phyloP scores from a whole-genome alignment of 2,329 filamentous ascomycete genomes.

The Penicillium thymicola region DNA sequence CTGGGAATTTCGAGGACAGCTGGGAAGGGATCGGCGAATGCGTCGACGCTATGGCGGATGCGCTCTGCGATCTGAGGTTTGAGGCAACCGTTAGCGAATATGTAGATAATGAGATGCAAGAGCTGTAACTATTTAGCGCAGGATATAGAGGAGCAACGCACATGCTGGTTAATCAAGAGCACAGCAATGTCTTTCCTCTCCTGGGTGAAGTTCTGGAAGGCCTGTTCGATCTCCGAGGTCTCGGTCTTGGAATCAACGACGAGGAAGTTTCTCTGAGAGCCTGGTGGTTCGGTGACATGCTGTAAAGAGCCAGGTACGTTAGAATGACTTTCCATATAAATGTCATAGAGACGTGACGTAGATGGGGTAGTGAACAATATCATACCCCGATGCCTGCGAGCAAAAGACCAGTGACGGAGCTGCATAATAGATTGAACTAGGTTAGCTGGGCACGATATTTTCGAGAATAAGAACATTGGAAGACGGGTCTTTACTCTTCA shows the following conservation, averaged over 20 bases:
- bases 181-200: constrained; percentile 96
- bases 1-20: constrained; percentile 93
- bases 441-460: constrained; percentile 14
- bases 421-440: constrained; percentile 40
- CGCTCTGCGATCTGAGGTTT: constrained; percentile 74
- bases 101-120: not conserved
- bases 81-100: not conserved
- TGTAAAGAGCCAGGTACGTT: constrained; percentile 38
- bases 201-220: constrained; percentile 84
- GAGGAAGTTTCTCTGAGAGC: constrained; percentile 95
- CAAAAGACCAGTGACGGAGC: constrained; percentile 91
- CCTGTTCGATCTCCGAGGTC: constrained; percentile 77
- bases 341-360: not conserved
- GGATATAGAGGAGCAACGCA: constrained; percentile 43
- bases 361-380: constrained; percentile 10
- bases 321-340: not conserved
- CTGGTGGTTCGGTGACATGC: constrained; percentile 87
- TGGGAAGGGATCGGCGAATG: constrained; percentile 93
- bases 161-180: constrained; percentile 95
- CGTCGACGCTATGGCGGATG: constrained; percentile 87
- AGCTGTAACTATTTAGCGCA: too few species aligned
- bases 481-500: constrained; percentile 57
- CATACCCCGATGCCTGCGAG: constrained; percentile 91
- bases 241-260: constrained; percentile 95
- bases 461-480: not conserved